Base-by-base conservation (phyloP, 306 rosid species). In the Vigna unguiculata region DNA sequence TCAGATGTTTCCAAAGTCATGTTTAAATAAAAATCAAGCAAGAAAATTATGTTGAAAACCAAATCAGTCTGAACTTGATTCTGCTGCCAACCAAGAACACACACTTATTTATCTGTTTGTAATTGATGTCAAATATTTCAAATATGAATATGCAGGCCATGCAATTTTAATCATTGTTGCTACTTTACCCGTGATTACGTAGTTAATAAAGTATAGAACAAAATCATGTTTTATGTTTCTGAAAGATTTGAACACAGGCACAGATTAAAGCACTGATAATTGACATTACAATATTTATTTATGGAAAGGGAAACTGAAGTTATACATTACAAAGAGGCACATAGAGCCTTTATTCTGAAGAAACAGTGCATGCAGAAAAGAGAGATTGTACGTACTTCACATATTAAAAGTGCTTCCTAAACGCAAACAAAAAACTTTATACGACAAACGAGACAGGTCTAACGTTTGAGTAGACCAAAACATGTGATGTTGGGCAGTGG, bases 311-410 rank as follows among this genome's bases (percentile, higher is more conserved):
- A 68, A 63, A 76, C 6, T 21, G 11, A 62, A 48, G 12, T 21
- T 48, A 62, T 28, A 21, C 38, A 62, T 28, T 43, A 74, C 66
- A 69, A 47, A 75, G 66, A 28, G 41, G 77, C 78, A 40, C 16
- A 30, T 21, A 51, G 22, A 40, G 78, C 81, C 85, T 62, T 82
- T 81, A 76, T 75, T 69, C 32, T 15, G 6, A 46, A 62, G 52
- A 20, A 71, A 7, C 22, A 38, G 24, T 36, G 62, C 79, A 32
- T 59, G 65, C 41, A 24, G 38, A 57, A 65, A 55, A 7, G 34
- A 20, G 34, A 72, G 55, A 36, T 22, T 55, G 19, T 11, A 69
- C 64, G 19, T 11, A 69, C 64, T 47, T 73, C 53, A 47, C 66
- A 68, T 32, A 51, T 66, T 67, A 59, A 46, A 69, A 71, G 68